Conservation (phyloP, 2,329 filamentous ascomycete genomes). For the Magnaporthiopsis rhizophila region DNA sequence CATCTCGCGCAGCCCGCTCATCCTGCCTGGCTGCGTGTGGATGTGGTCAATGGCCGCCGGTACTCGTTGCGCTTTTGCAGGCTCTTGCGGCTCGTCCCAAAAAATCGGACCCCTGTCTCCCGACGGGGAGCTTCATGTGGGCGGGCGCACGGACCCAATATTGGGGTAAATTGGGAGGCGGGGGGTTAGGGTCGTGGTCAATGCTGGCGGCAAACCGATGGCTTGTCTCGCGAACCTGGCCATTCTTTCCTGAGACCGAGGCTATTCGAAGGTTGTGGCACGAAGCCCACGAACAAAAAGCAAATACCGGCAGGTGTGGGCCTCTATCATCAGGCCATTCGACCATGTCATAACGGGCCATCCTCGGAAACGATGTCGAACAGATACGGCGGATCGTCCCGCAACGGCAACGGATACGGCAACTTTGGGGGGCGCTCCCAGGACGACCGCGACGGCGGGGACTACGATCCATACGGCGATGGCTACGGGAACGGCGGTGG, state of each 20-base stretch:
- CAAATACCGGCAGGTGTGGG: neutral
- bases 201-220: neutral
- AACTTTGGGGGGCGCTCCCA: conserved; percentile 26
- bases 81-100: conserved; percentile 1
- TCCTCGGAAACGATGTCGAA: conserved; percentile 35
- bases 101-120: conserved; percentile 8
- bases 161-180: neutral
- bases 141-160: neutral
- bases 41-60: conserved; percentile 1
- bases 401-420: conserved; percentile 37
- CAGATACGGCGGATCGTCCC: conserved; percentile 40
- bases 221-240: neutral
- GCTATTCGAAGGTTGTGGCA: neutral
- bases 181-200: neutral
- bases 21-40: neutral
- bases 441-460: conserved; percentile 25
- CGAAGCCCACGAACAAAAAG: neutral
- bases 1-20: conserved; percentile 9
- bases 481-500: conserved; percentile 35
- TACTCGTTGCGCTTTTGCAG: neutral
- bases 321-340: neutral
- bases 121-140: neutral
- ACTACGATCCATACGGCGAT: conserved; percentile 43
- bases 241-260: neutral
- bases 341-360: conserved; percentile 5